Evolutionary conservation across 345 rosid species (phyloP).

Genomic region (Eucalyptus curtisii): DNA sequence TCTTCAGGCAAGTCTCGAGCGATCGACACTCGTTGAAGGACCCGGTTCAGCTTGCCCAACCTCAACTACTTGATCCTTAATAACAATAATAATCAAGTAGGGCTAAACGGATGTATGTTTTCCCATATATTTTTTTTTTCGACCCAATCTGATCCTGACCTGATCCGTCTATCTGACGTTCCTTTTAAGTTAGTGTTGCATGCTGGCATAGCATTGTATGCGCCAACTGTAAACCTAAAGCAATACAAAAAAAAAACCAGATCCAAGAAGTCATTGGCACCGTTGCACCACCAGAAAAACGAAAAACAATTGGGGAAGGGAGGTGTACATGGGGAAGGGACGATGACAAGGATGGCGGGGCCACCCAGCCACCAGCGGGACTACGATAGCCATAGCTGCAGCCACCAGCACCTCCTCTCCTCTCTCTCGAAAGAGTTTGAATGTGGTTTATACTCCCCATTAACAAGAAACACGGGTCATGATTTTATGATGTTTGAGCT

Average conservation of each 20-base stretch:
- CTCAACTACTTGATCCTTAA: not conserved
- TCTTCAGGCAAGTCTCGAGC: not conserved
- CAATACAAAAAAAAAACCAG: not conserved
- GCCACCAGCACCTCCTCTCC: no score
- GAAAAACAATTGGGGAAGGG: not conserved
- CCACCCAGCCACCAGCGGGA: not conserved
- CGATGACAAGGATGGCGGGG: not conserved
- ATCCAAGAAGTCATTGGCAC: not conserved
- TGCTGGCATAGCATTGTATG: not conserved
- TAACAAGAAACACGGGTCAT: no score
- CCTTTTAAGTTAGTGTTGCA: not conserved
- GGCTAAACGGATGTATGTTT: not conserved
- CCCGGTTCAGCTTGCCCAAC: not conserved
- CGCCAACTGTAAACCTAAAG: not conserved
- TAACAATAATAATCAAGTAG: not conserved
- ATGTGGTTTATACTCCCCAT: no score
- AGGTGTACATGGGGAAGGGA: not conserved
- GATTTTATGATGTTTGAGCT: no score
- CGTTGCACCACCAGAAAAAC: not conserved
- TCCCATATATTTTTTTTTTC: not conserved
- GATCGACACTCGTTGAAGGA: not conserved
- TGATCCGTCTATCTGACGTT: not conserved
- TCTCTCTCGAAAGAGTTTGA: no score
- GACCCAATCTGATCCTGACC: not conserved
- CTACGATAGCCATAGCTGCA: no score